Evolutionary conservation across 1,284 basidiomycete genomes (phyloP).

Genomic region (Polyporus tsugae): DNA sequence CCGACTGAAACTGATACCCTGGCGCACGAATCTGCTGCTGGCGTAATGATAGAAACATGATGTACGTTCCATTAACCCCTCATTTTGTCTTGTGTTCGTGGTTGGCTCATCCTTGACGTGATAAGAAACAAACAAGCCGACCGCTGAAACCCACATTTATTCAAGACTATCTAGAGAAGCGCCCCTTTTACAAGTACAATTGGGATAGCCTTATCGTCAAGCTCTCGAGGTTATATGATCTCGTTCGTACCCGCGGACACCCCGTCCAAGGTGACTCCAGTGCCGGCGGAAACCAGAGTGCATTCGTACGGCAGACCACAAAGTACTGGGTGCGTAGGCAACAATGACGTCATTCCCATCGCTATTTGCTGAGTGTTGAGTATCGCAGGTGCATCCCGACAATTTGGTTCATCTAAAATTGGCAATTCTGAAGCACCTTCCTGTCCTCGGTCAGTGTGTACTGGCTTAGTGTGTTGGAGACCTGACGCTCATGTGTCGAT

Average conservation of each 20-base stretch:
- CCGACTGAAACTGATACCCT: slow-evolving; percentile 11
- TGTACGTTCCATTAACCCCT: slow-evolving; percentile 49
- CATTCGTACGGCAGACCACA: slow-evolving; percentile 97
- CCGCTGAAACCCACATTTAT: slow-evolving; percentile 79
- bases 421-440: slow-evolving; percentile 92
- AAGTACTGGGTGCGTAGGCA: slow-evolving; percentile 91
- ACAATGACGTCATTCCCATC: slow-evolving; percentile 7
- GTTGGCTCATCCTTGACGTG: background rate
- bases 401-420: slow-evolving; percentile 97
- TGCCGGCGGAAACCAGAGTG: slow-evolving; percentile 95
- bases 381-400: slow-evolving; percentile 83
- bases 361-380: slow-evolving; percentile 3
- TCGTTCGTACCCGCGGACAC: slow-evolving; percentile 95
- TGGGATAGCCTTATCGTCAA: slow-evolving; percentile 97
- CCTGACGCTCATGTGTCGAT: slow-evolving; percentile 26
- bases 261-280: slow-evolving; percentile 93
- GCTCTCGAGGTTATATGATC: slow-evolving; percentile 94
- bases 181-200: slow-evolving; percentile 96
- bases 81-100: slow-evolving; percentile 18
- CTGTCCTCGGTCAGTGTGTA: slow-evolving; percentile 78
- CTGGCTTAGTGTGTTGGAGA: background rate
- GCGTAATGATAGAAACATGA: slow-evolving; percentile 75
- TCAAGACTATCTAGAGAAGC: slow-evolving; percentile 92
- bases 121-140: slow-evolving; percentile 82
- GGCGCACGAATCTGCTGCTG: slow-evolving; percentile 14